phyloP scores from a whole-genome alignment of 257 asterid species.

The Verbena officinalis region DNA sequence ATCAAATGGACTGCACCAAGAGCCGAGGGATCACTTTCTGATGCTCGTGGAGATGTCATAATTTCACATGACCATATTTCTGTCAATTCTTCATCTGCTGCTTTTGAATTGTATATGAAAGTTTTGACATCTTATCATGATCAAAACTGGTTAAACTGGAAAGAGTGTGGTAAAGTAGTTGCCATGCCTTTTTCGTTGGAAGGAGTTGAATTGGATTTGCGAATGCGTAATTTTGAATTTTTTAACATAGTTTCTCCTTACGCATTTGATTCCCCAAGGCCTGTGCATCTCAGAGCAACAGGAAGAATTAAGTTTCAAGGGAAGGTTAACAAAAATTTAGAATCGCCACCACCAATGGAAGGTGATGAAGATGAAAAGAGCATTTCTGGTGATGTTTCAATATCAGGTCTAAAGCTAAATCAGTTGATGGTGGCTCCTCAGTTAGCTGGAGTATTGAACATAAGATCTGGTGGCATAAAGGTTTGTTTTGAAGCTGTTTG shows the following conservation, averaged over 20 bases:
- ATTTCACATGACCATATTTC: constrained; percentile 85
- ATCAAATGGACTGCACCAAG: constrained; percentile 98
- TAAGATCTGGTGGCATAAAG: constrained; percentile 76
- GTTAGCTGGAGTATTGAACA: constrained; percentile 82
- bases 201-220: constrained; percentile 90
- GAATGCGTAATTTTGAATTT: constrained; percentile 94
- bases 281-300: constrained; percentile 93
- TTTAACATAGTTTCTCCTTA: constrained; percentile 83
- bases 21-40: constrained; percentile 97
- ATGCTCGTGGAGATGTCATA: constrained; percentile 99
- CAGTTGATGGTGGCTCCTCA: constrained; percentile 99
- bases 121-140: constrained; percentile 77
- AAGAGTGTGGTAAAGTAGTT: constrained; percentile 55
- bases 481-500: constrained; percentile 45
- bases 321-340: constrained; percentile 61
- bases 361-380: constrained; percentile 47
- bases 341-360: constrained; percentile 31
- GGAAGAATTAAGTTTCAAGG: constrained; percentile 96
- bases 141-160: constrained; percentile 51
- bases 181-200: constrained; percentile 76
- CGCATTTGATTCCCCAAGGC: constrained; percentile 90
- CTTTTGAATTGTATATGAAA: constrained; percentile 85
- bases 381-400: constrained; percentile 86
- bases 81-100: constrained; percentile 90
- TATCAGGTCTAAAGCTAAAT: constrained; percentile 92